phyloP scores from a whole-genome alignment of 2,329 filamentous ascomycete species.

The Parascedosporium putredinis region DNA sequence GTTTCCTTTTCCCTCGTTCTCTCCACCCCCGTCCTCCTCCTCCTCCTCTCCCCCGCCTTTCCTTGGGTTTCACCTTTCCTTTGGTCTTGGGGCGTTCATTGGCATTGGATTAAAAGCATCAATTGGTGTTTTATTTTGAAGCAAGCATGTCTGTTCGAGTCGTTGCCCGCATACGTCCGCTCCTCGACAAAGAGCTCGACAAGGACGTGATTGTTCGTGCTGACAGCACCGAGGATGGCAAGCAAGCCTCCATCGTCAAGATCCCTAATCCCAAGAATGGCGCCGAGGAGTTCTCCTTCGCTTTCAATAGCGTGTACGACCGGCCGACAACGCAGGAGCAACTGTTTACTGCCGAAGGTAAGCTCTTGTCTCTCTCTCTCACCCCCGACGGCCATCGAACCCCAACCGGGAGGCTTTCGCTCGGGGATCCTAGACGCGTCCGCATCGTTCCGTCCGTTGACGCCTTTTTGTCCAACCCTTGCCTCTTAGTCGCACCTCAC shows the following conservation, averaged over 20 bases:
- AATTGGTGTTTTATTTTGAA: background rate
- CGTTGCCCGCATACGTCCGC: slow-evolving; percentile 79
- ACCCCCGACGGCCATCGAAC: background rate
- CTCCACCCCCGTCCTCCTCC: background rate
- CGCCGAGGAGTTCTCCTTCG: slow-evolving; percentile 81
- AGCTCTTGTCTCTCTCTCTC: slow-evolving; percentile 15
- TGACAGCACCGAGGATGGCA: slow-evolving; percentile 50
- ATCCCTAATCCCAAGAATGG: slow-evolving; percentile 94
- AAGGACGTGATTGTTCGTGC: slow-evolving; percentile 75
- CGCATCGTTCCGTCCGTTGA: slow-evolving; percentile 9
- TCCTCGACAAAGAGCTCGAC: slow-evolving; percentile 76
- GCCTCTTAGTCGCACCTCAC: slow-evolving; percentile 63
- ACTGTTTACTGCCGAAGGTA: slow-evolving; percentile 83
- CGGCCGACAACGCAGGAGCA: slow-evolving; percentile 70
- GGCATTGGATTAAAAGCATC: slow-evolving; percentile 1
- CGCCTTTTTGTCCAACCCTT: slow-evolving; percentile 5
- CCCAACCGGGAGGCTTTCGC: too few relatives aligned
- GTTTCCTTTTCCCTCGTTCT: background rate
- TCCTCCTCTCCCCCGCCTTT: slow-evolving; percentile 7
- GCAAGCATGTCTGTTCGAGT: slow-evolving; percentile 61
- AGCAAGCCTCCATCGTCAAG: slow-evolving; percentile 60
- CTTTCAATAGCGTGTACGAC: slow-evolving; percentile 90
- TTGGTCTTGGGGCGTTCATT: slow-evolving; percentile 4
- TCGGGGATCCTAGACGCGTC: too few relatives aligned
- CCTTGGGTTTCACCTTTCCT: slow-evolving; percentile 4